Base-by-base conservation (phyloP, 768 basidiomycete species). In the Coprinopsis marcescibilis region DNA sequence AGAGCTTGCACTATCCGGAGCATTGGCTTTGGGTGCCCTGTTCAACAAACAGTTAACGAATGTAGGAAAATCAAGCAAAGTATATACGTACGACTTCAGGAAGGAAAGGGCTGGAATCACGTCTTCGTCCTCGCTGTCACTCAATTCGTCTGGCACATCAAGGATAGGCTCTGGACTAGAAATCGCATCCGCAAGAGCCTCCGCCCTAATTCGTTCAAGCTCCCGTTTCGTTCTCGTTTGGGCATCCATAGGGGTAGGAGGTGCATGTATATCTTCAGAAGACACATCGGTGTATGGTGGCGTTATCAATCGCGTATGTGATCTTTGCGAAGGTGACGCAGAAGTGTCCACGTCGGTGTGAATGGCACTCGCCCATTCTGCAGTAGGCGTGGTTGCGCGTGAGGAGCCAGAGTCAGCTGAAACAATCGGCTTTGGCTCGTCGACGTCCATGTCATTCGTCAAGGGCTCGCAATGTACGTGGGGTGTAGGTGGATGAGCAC, bases 161-260 rank as follows among this genome's bases (percentile, higher is more conserved):
- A 53, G 37, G 21, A 56, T 44, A n/a, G 65, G 57, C 36, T 80
- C 75, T 2, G 74, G 71, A 55, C 72, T 78, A n/a, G 66, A 70
- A 20, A 62, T 54, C 5, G 52, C 67, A 17, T 64, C 67, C 46
- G 76, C 78, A 39, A 67, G 72, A 4, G 78, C 83, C 51, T 67
- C 71, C n/a, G 76, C 79, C 63, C 75, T 84, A 51, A 87, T 84
- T 27, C 77, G 67, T 5, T 75, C 80, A 37, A 88, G 79, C 24
- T 85, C 68, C 54, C 71, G 66, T 13, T 73, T 73, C 2, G 84
- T 69, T 59, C 80, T 85, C 21, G 60, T 59, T 15, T 54, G 63
- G 25, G 61, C 59, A 49, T 71, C 64, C 17, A 46, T 13, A 3
- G 70, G 66, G 1, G 64, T 65, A 13, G 60, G 48, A 1, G 68